Base-by-base conservation (phyloP, 345 rosid species). In the Eucalyptus brandiana region DNA sequence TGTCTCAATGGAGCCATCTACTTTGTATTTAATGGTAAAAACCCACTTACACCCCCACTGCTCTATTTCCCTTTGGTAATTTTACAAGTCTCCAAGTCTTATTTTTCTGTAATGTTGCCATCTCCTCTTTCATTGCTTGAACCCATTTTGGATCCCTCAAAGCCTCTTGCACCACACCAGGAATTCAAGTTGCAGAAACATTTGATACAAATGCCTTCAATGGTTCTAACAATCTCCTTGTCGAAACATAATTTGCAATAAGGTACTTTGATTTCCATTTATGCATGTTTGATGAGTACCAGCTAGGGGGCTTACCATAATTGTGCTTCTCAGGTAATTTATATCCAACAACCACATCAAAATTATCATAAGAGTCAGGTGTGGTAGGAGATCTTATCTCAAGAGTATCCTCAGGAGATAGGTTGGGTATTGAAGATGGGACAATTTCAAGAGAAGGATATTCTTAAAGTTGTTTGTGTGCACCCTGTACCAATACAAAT, bases 271-370 rank as follows among this genome's bases (percentile, higher is more conserved):
- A 65, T 65, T 15, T 65, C 9, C 37, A 8, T n/a, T 65, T 17
- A 0, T 15, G 19, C 37, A 65, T 3, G 0, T 65, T 1, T 15
- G 11, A 32, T 65, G 37, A 65, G 19, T n/a, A 65, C 21, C 6
- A 0, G 0, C 21, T n/a, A n/a, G 6, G 11, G 76, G 76, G 37
- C 76, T 65, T 65, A 4, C 76, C 76, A 65, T 7, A 17, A 65
- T 65, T 65, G 76, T 65, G 76, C 0, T 0, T 0, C 0, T 65
- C 0, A 4, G 2, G 76, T 65, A 65, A 65, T 65, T 65, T 65
- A 65, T 65, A 65, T 65, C 72, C 37, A 65, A n/a, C 10, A 65
- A n/a, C 76, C 21, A 30, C 76, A 65, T 65, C 18, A 65, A 16
- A 65, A 65, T 65, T 14, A 65, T 65, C 19, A n/a, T 7, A n/a